These are phyloP conservation scores for Cytospora mali DNA, from an alignment of 2,329 filamentous ascomycete genomes.

Conservation along the genomic window DNA sequence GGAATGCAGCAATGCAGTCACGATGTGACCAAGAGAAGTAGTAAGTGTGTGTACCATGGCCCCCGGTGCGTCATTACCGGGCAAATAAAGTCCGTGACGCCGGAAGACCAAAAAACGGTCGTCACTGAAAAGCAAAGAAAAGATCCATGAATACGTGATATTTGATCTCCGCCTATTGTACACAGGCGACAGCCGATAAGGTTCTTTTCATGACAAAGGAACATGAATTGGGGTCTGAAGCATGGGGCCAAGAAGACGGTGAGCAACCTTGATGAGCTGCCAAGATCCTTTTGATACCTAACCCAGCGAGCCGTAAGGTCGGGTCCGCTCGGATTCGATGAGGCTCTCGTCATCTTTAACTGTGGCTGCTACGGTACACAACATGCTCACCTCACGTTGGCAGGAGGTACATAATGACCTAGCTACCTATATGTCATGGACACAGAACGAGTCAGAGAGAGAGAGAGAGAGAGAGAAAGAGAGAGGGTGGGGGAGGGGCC, in stretches of 20 bases:
- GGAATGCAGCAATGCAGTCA: not conserved
- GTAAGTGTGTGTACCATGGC: not conserved
- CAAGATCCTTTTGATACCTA: slow-evolving; percentile 16
- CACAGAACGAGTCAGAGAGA: not conserved
- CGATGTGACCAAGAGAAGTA: not conserved
- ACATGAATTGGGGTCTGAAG: no score
- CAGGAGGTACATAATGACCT: no score
- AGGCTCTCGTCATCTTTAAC: slow-evolving; percentile 26
- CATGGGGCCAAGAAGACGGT: slow-evolving; percentile 14
- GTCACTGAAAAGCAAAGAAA: not conserved
- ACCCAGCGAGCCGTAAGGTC: slow-evolving; percentile 20
- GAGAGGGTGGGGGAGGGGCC: no score
- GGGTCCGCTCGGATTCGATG: slow-evolving; percentile 1
- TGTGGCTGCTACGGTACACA: slow-evolving; percentile 18
- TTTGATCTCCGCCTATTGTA: not conserved
- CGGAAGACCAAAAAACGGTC: not conserved
- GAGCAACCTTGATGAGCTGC: not conserved
- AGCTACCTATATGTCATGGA: not conserved
- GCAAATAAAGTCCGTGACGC: not conserved
- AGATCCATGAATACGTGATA: not conserved
- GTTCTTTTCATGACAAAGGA: not conserved
- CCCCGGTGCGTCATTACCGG: not conserved
- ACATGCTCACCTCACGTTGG: slow-evolving; percentile 22
- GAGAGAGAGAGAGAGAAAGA: not conserved
- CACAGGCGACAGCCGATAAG: not conserved